Evolutionary conservation across 768 basidiomycete species (phyloP).

Genomic region (Russula foetens): DNA sequence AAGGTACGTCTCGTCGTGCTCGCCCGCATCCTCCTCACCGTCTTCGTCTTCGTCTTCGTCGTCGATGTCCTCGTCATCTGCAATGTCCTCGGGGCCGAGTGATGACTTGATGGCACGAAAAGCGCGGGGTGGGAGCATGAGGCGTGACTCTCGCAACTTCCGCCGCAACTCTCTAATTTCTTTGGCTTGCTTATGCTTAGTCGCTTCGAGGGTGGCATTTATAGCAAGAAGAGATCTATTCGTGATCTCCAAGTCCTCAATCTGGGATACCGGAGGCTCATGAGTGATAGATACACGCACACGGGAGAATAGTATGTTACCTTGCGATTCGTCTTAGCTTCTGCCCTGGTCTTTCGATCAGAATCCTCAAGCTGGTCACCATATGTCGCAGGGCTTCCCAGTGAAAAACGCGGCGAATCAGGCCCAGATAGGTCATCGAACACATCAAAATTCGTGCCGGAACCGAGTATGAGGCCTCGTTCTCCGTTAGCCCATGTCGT

Average conservation of each 20-base stretch:
- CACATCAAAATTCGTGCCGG: not conserved
- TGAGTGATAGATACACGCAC: not conserved
- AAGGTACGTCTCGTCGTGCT: slow-evolving; percentile 49
- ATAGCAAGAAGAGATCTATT: slow-evolving; percentile 81
- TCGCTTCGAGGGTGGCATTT: slow-evolving; percentile 73
- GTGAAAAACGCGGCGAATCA: slow-evolving; percentile 1
- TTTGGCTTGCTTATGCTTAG: slow-evolving; percentile 69
- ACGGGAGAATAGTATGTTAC: slow-evolving; percentile 31
- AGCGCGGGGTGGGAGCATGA: slow-evolving; percentile 62
- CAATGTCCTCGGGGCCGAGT: slow-evolving; percentile 34
- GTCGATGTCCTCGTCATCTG: slow-evolving; percentile 31
- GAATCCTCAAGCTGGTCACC: slow-evolving; percentile 23
- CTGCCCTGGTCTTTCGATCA: slow-evolving; percentile 52
- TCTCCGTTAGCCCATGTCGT: not conserved
- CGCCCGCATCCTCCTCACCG: slow-evolving; percentile 30
- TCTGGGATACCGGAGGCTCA: slow-evolving; percentile 39
- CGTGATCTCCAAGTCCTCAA: slow-evolving; percentile 87
- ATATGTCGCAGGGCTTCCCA: not conserved
- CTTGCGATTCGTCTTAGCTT: slow-evolving; percentile 84
- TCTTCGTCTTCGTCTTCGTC: slow-evolving; percentile 28
- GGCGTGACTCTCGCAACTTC: slow-evolving; percentile 72
- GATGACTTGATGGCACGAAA: slow-evolving; percentile 51
- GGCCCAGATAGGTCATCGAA: slow-evolving; percentile 1
- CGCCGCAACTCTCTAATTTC: slow-evolving; percentile 83
- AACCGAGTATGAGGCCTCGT: not conserved